These are phyloP conservation scores for Sporisorium sorghi DNA, from an alignment of 1,284 basidiomycete species.

Conservation along the genomic window DNA sequence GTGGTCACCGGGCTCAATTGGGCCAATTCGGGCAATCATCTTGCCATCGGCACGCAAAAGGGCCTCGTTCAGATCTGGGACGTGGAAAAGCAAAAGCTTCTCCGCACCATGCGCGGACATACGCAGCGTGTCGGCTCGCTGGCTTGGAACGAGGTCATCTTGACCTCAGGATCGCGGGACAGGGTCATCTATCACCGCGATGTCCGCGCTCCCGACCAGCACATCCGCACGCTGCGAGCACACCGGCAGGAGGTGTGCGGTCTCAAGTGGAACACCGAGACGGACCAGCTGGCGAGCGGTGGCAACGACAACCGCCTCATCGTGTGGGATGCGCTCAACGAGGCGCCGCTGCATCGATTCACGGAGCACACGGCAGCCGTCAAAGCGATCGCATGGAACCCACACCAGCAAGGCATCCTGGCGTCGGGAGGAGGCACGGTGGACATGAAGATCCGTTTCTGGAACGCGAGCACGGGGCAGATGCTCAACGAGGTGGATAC, in stretches of 20 bases:
- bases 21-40: constrained; percentile 74
- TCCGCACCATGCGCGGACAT: constrained; percentile 87
- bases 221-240: constrained; percentile 81
- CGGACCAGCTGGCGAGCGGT: constrained; percentile 86
- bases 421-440: constrained; percentile 98
- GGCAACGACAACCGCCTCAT: constrained; percentile 99
- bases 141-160: constrained; percentile 90
- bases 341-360: constrained; percentile 85
- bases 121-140: constrained; percentile 88
- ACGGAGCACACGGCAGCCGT: constrained; percentile 96
- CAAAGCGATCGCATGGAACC: constrained; percentile 97
- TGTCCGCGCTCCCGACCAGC: constrained; percentile 79
- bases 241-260: constrained; percentile 98
- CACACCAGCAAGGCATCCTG: constrained; percentile 88
- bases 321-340: constrained; percentile 82
- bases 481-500: constrained; percentile 74
- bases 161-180: constrained; percentile 92
- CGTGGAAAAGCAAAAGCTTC: constrained; percentile 80
- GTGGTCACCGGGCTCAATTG: constrained; percentile 72
- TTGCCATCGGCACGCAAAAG: constrained; percentile 90
- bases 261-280: constrained; percentile 86
- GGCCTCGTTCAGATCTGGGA: constrained; percentile 95
- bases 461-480: constrained; percentile 90
- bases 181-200: constrained; percentile 91
- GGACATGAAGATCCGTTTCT: constrained; percentile 94